These are phyloP conservation scores for Lagenaria siceraria DNA, from an alignment of 306 rosid species.

Conservation along the genomic window DNA sequence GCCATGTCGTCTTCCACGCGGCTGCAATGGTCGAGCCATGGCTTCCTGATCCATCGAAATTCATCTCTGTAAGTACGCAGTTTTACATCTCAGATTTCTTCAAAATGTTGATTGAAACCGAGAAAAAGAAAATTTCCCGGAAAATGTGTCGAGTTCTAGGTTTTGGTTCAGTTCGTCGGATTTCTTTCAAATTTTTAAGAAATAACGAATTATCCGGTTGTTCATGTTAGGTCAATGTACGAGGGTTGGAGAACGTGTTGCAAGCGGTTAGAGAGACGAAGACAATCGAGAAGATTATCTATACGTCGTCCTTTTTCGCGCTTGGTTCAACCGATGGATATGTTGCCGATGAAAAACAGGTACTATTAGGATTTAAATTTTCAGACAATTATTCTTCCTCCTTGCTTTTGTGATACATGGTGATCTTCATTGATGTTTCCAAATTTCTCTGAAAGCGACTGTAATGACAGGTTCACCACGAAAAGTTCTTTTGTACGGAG, in stretches of 20 bases:
- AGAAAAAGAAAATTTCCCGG: not conserved
- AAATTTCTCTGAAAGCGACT: not conserved
- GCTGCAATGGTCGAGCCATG: conserved; percentile 94
- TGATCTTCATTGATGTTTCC: not conserved
- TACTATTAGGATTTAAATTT: not conserved
- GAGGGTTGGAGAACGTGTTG: conserved; percentile 63
- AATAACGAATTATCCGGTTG: not conserved
- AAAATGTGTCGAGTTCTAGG: not conserved
- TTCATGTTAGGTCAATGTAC: conserved; percentile 52
- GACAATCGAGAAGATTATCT: conserved; percentile 54
- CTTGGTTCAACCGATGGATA: conserved; percentile 65
- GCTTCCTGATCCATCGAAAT: conserved; percentile 82
- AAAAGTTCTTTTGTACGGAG: conserved; percentile 70
- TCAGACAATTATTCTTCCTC: not conserved
- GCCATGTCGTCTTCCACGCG: conserved; percentile 67
- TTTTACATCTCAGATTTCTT: not conserved
- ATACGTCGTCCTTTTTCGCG: conserved; percentile 83
- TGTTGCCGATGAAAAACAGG: conserved; percentile 66
- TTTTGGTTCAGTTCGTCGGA: not conserved
- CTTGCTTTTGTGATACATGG: not conserved
- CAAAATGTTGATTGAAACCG: not conserved
- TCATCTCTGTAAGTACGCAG: conserved; percentile 34
- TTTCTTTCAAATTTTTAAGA: not conserved
- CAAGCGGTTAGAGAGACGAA: conserved; percentile 54
- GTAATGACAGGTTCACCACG: conserved; percentile 46